Base-by-base conservation (phyloP, 192 early-diverging fungal species). In the Podila epigama region DNA sequence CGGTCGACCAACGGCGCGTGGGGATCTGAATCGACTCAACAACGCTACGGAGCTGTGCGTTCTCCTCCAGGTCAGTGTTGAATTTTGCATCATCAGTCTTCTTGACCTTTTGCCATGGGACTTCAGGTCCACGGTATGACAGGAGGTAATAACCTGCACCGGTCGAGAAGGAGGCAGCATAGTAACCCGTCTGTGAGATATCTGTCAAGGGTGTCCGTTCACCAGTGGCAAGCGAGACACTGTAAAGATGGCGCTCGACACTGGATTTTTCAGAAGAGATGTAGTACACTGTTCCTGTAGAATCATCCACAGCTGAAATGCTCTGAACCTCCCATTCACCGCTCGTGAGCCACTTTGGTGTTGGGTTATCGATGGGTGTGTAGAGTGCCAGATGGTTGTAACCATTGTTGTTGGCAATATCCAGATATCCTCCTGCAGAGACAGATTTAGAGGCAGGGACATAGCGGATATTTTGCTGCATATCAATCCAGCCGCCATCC, bases 401-500 rank as follows among this genome's bases (percentile, higher is more conserved):
- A 31, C 89, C 92, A 48, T 88, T 79, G 39, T 88, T 79, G 65
- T 91, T 84, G 32, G 84, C 85, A 15, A 92, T 69, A 63, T 92
- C 92, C 9, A 92, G 58, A 65, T 93, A 94, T 8, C 78, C 82
- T 27, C 86, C 39, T 50, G 70, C 22, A 48, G 67, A 56, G 34
- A 67, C 63, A 8, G 64, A 42, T 35, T 58, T 69, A 31, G 77
- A 56, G 10, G 83, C 42, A 20, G 63, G 27, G 35, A 82, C 39
- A 39, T 68, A 85, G 10, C 73, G 65, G 44, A 83, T 81, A 50
- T 63, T 84, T 51, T 82, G 81, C 58, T 70, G 68, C 51, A 86
- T 90, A 64, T 88, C 95, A 51, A 89, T 89, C 92, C 87, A 98
- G 31, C 85, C 84, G 25, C 89, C 84, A 66, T 95, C 95, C 73